Evolutionary conservation across 169 alveolate species (phyloP), one percentile per base, ranked within the genome.

Genomic region (Plasmodium yoelii): DNA sequence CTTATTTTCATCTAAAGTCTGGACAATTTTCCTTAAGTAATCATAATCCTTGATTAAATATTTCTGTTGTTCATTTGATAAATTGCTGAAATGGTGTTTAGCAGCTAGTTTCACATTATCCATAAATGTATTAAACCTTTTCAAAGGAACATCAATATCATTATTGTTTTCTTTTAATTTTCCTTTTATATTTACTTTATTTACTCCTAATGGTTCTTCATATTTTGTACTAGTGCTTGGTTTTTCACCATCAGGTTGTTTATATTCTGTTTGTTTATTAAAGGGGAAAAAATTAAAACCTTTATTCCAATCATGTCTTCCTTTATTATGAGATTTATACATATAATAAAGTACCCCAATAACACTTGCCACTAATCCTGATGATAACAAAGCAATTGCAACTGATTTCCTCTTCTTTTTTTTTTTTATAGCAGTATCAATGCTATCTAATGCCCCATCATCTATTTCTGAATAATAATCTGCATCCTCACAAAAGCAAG

Each of bases 171-270:
- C 88, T n/a, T 34, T 39, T 60, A 73, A 28, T 5, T 72, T 61
- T 7, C 73, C 73, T 42, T 73, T 60, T 57, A 73, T 44, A 44
- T 73, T 34, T 24, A 73, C 73, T 73, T 73, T 73, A 73, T 73
- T 73, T 73, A 59, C 60, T 44, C 88, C 88, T 59, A 22, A 8
- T 39, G 88, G 88, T 28, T 73, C 88, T 10, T 44, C 47, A 73
- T 73, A 73, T 39, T 59, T 19, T 22, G 28, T 47, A 34, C 88
- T 73, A 15, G 88, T 73, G 26, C 73, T 73, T 59, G 88, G 73
- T 13, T 34, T 9, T 59, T 59, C 64, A 8, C 88, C 88, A 49
- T 71, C 84, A 59, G 28, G 47, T n/a, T 53, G 88, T 9, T 73
- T 7, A 34, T 3, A 34, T 34, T 34, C 42, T 34, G 0, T 34